These are phyloP conservation scores for Neurospora pannonica DNA, from an alignment of 495 filamentous ascomycete genomes.

Conservation along the genomic window DNA sequence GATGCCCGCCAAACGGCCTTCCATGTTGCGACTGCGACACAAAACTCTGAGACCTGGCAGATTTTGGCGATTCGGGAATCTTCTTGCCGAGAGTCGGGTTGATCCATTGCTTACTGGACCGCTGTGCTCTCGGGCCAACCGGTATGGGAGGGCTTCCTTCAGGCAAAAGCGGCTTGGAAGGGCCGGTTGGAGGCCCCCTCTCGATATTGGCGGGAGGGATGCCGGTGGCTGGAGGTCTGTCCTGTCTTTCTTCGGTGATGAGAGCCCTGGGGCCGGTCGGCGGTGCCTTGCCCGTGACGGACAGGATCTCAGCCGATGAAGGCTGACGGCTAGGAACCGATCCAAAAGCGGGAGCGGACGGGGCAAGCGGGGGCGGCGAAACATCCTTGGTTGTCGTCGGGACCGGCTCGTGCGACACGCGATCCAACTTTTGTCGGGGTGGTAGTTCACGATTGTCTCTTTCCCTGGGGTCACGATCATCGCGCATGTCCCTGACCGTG, in stretches of 20 bases:
- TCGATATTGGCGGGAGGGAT: conserved; percentile 15
- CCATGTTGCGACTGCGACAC: conserved; percentile 28
- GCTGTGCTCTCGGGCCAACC: conserved; percentile 46
- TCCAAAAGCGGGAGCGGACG: conserved; percentile 76
- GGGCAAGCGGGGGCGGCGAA: conserved; percentile 68
- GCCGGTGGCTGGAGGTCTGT: conserved; percentile 19
- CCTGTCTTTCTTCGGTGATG: conserved; percentile 35
- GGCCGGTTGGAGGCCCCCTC: conserved; percentile 31
- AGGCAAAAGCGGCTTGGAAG: conserved; percentile 39
- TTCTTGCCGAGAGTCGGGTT: conserved; percentile 42
- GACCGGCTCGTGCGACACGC: conserved; percentile 34
- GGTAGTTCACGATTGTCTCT: conserved; percentile 28
- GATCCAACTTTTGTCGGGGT: conserved; percentile 35
- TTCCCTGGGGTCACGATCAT: conserved; percentile 44
- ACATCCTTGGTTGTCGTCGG: conserved; percentile 32
- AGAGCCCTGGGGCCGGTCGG: conserved; percentile 44
- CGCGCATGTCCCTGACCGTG: conserved; percentile 41
- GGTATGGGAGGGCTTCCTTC: conserved; percentile 48
- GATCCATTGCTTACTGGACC: conserved; percentile 53
- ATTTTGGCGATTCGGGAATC: conserved; percentile 35
- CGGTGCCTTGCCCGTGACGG: conserved; percentile 34
- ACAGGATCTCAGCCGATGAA: conserved; percentile 27
- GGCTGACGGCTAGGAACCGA: conserved; percentile 42
- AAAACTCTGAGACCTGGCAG: conserved; percentile 33
- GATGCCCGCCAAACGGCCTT: conserved; percentile 25